These are phyloP conservation scores for Colletotrichum aenigma DNA, from an alignment of 2,329 filamentous ascomycete genomes.

Conservation along the genomic window DNA sequence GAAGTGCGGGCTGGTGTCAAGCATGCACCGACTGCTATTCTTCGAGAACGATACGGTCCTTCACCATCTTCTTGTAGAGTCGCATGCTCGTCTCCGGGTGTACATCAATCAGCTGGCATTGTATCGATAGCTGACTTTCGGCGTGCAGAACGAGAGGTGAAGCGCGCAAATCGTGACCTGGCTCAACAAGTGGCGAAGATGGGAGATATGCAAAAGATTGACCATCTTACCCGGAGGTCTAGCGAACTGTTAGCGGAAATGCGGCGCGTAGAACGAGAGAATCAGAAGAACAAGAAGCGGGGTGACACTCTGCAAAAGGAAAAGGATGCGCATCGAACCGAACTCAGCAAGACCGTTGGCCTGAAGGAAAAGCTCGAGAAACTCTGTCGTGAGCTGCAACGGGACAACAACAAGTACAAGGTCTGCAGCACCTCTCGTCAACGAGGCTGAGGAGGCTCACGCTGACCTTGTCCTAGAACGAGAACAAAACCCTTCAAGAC, in stretches of 20 bases:
- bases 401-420: conserved; percentile 99
- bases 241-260: conserved; percentile 91
- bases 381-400: conserved; percentile 89
- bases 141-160: conserved; percentile 83
- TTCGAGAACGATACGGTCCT: background rate
- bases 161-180: conserved; percentile 90
- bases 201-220: conserved; percentile 89
- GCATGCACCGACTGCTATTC: background rate
- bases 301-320: conserved; percentile 96
- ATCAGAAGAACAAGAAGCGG: conserved; percentile 94
- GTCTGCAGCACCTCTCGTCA: conserved; percentile 49
- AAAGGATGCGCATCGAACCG: conserved; percentile 86
- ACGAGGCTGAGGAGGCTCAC: background rate
- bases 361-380: conserved; percentile 98
- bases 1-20: background rate
- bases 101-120: background rate
- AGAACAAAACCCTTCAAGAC: conserved; percentile 90
- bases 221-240: conserved; percentile 87
- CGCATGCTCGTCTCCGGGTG: background rate
- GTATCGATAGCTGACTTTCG: conserved; percentile 29
- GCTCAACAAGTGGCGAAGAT: conserved; percentile 89
- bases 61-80: background rate
- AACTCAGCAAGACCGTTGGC: conserved; percentile 86
- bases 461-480: conserved; percentile 61
- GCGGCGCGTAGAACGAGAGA: conserved; percentile 93